Evolutionary conservation across 2,329 filamentous ascomycete species (phyloP).

Genomic region (Pseudophaeomoniella oleicola): DNA sequence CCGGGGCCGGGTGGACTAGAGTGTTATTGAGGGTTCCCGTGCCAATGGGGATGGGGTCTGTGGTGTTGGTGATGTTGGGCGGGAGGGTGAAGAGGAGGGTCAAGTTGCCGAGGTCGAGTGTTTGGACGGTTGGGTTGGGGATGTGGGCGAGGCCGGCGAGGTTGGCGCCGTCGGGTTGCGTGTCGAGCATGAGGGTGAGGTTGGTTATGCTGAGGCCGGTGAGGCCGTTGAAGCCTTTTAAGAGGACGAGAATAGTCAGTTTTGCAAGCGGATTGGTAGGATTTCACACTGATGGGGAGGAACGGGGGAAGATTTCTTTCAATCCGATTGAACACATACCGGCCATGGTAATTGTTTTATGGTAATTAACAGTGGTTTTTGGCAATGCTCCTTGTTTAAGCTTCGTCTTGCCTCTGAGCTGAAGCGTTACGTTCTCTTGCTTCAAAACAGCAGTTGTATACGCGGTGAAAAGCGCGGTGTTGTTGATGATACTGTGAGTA

Average conservation of each 20-base stretch:
- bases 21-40: neutral
- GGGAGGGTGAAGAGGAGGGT: slow-evolving; percentile 21
- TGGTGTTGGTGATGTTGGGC: neutral
- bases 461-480: slow-evolving; percentile 30
- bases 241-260: neutral
- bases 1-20: neutral
- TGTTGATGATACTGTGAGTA: slow-evolving; percentile 27
- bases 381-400: slow-evolving; percentile 37
- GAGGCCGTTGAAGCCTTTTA: slow-evolving; percentile 47
- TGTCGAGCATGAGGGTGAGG: slow-evolving; percentile 28
- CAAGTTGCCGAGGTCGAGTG: slow-evolving; percentile 42
- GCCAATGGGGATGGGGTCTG: neutral
- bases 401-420: slow-evolving; percentile 35
- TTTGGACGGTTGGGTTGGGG: slow-evolving; percentile 46
- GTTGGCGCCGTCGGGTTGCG: slow-evolving; percentile 32
- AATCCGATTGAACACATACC: no score
- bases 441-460: slow-evolving; percentile 35
- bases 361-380: slow-evolving; percentile 36
- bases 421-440: slow-evolving; percentile 33
- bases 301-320: neutral
- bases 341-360: slow-evolving; percentile 42
- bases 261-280: neutral
- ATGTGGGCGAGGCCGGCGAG: slow-evolving; percentile 39
- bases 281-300: neutral
- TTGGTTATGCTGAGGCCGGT: slow-evolving; percentile 34